A percentile compares a stretch with the other conserved stretches of the same genome.
Evolutionary conservation across 768 basidiomycete species (phyloP).

Genomic region (Epithele typhae): DNA sequence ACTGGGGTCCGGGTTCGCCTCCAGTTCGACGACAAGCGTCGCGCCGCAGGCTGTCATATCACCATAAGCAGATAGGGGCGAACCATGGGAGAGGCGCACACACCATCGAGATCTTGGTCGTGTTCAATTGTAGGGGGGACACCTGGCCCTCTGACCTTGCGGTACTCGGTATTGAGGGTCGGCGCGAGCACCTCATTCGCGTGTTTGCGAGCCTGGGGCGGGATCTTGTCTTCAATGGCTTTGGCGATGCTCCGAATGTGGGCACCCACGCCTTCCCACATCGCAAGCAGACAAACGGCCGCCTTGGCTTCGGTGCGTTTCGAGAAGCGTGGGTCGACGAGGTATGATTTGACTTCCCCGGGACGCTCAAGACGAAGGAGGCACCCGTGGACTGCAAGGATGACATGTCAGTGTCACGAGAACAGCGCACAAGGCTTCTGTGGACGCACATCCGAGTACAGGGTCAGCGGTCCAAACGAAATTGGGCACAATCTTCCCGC

Average conservation of each 20-base stretch:
- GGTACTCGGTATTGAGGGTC: slow-evolving; percentile 40
- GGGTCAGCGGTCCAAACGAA: slow-evolving; percentile 44
- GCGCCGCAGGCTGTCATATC: slow-evolving; percentile 48
- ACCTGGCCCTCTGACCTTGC: slow-evolving; percentile 33
- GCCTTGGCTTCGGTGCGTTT: slow-evolving; percentile 65
- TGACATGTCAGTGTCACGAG: background rate
- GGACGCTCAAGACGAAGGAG: slow-evolving; percentile 55
- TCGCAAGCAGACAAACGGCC: slow-evolving; percentile 61
- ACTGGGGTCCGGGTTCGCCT: slow-evolving; percentile 27
- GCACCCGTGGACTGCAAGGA: slow-evolving; percentile 52
- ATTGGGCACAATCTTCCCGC: slow-evolving; percentile 37
- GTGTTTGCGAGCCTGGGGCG: slow-evolving; percentile 40
- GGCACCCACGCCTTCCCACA: slow-evolving; percentile 55
- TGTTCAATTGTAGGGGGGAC: slow-evolving; percentile 39
- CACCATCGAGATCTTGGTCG: slow-evolving; percentile 49
- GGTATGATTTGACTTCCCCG: slow-evolving; percentile 46
- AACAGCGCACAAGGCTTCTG: background rate
- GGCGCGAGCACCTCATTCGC: slow-evolving; percentile 44
- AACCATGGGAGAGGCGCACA: slow-evolving; percentile 4
- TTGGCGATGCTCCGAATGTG: slow-evolving; percentile 46
- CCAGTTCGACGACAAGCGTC: slow-evolving; percentile 40
- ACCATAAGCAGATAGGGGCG: background rate
- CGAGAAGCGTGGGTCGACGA: slow-evolving; percentile 60
- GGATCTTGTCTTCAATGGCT: slow-evolving; percentile 42
- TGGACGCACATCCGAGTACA: slow-evolving; percentile 39